Evolutionary conservation across 2,329 filamentous ascomycete genomes (phyloP), one percentile per base, ranked within the genome.

Genomic region (Cordyceps farinosa): DNA sequence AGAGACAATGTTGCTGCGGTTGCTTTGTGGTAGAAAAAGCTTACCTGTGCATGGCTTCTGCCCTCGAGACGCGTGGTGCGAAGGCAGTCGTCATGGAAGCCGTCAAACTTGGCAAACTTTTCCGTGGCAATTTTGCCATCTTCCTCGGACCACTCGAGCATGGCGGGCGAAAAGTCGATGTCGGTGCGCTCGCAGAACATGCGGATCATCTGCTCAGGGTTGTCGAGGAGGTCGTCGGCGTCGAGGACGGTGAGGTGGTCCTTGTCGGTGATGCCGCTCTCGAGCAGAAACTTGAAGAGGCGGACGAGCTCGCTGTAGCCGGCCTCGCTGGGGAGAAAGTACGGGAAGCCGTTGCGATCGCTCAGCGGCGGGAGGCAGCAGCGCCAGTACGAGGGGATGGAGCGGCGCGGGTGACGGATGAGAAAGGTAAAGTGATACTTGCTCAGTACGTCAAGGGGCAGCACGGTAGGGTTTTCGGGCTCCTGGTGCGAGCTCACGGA

Each of bases 1-100:
- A 56, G 54, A 3, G 32, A 45, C 53, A 34, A 56, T 8, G n/a
- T 8, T 40, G n/a, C 13, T 8, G n/a, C 29, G 27, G 7, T 67
- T 69, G 62, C 68, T 66, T 63, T 42, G n/a, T 27, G 34, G 32
- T 42, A 47, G 62, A 10, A 40, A 5, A 8, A 40, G 22, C 60
- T 75, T 76, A 87, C 85, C 74, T 85, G 81, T 32, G 86, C 84
- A 67, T 88, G 82, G 52, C 82, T 80, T 71, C 91, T 82, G 2
- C 90, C 86, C 73, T 88, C 89, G 70, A 99, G 79, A 66, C 87
- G 87, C 44, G 83, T 89, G 72, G 91, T 96, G 68, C 90, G 82
- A 69, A 98, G 91, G 15, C 92, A 95, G 80, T 98, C 95, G 69
- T 98, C 90, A 75, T 98, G 95, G 79, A 96, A 98, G 11, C 95